phyloP scores from a whole-genome alignment of 176 grass and related monocot genomes.

The Oryza rufipogon region DNA sequence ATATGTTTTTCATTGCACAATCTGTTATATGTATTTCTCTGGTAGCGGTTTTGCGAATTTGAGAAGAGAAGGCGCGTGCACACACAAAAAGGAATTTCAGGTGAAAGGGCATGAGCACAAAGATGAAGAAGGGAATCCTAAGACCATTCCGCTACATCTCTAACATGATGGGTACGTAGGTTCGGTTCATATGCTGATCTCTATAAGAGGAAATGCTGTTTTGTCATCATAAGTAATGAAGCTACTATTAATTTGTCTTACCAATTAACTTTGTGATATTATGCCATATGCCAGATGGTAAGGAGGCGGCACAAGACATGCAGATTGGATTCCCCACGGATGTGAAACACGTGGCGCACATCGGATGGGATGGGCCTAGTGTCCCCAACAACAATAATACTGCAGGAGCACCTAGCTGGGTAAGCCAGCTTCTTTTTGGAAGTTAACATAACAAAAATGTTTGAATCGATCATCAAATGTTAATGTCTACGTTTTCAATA shows the following conservation, averaged over 20 bases:
- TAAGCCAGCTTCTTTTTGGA: constrained; percentile 15
- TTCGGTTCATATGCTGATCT: not conserved
- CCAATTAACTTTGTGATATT: not conserved
- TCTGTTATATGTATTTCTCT: not conserved
- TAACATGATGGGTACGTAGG: constrained; percentile 73
- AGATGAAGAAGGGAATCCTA: constrained; percentile 83
- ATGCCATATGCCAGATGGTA: constrained; percentile 42
- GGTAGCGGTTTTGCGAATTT: constrained; percentile 30
- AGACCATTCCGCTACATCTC: constrained; percentile 78
- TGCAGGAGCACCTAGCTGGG: constrained; percentile 62
- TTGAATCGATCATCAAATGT: not conserved
- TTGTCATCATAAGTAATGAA: not conserved
- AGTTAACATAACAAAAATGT: not conserved
- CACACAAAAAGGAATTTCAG: not conserved
- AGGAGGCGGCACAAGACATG: constrained; percentile 58
- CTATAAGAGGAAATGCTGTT: not conserved
- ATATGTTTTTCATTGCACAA: not conserved
- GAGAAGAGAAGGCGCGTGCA: not conserved
- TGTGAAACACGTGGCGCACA: constrained; percentile 93
- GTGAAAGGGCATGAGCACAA: constrained; percentile 37
- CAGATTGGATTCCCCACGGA: constrained; percentile 92
- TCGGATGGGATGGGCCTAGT: constrained; percentile 69
- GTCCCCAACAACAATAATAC: constrained; percentile 35
- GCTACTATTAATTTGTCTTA: not conserved
- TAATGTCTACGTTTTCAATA: not conserved